Evolutionary conservation across 1,284 basidiomycete species (phyloP).

Genomic region (Cutaneotrichosporon mucoides): DNA sequence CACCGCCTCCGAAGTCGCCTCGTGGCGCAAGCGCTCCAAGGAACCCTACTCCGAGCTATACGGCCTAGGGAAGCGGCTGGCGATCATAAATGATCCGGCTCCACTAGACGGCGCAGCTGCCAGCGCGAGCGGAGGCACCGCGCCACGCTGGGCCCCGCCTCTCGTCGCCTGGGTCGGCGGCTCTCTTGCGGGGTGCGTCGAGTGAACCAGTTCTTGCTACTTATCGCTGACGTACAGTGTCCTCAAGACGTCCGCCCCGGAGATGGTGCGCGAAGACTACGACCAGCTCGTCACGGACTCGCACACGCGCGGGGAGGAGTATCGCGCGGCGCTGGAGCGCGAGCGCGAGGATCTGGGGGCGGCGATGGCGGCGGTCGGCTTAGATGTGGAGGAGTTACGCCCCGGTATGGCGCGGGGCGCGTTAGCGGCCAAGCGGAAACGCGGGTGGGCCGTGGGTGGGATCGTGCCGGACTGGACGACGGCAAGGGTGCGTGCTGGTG

Average conservation of each 20-base stretch:
- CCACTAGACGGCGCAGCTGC: slow-evolving; percentile 26
- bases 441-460: slow-evolving; percentile 32
- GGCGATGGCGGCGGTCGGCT: slow-evolving; percentile 27
- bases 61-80: slow-evolving; percentile 64
- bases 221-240: slow-evolving; percentile 50
- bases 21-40: slow-evolving; percentile 48
- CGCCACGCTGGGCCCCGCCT: slow-evolving; percentile 76
- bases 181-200: slow-evolving; percentile 74
- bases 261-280: slow-evolving; percentile 72
- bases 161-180: slow-evolving; percentile 88
- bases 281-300: slow-evolving; percentile 42
- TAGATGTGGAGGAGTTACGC: slow-evolving; percentile 46
- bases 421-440: slow-evolving; percentile 20
- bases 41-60: slow-evolving; percentile 70
- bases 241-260: slow-evolving; percentile 76
- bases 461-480: slow-evolving; percentile 77
- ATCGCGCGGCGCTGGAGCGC: slow-evolving; percentile 39
- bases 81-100: slow-evolving; percentile 74
- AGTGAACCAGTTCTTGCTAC: too few species aligned
- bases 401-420: slow-evolving; percentile 34
- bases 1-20: slow-evolving; percentile 6
- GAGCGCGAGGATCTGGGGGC: slow-evolving; percentile 50
- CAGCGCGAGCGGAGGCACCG: slow-evolving; percentile 63
- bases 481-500: slow-evolving; percentile 26
- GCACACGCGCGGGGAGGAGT: slow-evolving; percentile 26